Conservation (phyloP, 2,329 filamentous ascomycete species). For the Colletotrichum liriopes region DNA sequence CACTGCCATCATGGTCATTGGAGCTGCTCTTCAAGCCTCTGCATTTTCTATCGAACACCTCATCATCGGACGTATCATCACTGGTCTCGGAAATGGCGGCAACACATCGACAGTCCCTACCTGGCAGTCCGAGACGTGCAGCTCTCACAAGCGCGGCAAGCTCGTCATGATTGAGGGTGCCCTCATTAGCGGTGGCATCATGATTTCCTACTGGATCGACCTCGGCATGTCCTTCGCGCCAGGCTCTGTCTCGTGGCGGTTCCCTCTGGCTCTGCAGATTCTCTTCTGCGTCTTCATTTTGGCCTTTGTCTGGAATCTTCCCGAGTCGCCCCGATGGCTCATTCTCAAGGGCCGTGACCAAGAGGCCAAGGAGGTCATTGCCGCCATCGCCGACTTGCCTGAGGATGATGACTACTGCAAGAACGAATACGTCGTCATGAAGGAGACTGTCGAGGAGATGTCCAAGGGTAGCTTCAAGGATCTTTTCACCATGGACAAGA, state of each 20-base stretch:
- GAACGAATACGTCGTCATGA: constrained; percentile 66
- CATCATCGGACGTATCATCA: constrained; percentile 68
- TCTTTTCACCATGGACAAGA: constrained; percentile 71
- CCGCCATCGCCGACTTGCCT: constrained; percentile 56
- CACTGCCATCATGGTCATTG: constrained; percentile 60
- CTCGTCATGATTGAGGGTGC: constrained; percentile 74
- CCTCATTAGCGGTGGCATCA: constrained; percentile 71
- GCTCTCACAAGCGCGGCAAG: constrained; percentile 71
- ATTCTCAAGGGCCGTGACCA: constrained; percentile 56
- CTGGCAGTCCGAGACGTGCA: constrained; percentile 74
- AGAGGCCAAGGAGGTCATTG: constrained; percentile 61
- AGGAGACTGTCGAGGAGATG: constrained; percentile 78
- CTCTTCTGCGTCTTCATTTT: constrained; percentile 73
- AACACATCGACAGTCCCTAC: constrained; percentile 67
- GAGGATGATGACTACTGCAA: constrained; percentile 68
- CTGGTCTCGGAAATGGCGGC: constrained; percentile 55
- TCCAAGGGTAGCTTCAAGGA: constrained; percentile 68
- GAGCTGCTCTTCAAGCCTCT: constrained; percentile 61
- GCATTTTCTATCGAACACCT: constrained; percentile 66
- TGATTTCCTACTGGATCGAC: constrained; percentile 74
- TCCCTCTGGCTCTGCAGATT: constrained; percentile 73
- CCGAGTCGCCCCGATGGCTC: constrained; percentile 68
- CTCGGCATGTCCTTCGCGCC: constrained; percentile 70
- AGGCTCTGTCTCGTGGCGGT: constrained; percentile 69
- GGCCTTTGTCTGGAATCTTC: constrained; percentile 65